These are phyloP conservation scores for Aureobasidium sp. DNA, from an alignment of 2,329 filamentous ascomycete species.

Conservation along the genomic window DNA sequence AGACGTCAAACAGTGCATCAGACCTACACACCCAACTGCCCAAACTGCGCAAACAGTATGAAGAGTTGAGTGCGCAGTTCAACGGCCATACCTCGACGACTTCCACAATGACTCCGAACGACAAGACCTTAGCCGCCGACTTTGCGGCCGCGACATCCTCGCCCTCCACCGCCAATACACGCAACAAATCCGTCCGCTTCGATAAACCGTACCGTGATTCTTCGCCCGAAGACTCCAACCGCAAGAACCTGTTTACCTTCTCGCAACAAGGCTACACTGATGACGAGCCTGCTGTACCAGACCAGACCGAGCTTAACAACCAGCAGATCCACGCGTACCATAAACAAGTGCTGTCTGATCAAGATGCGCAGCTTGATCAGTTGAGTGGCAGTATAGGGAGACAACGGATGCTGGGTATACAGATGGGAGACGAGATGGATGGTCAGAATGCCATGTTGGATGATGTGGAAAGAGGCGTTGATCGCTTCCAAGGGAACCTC, in stretches of 20 bases:
- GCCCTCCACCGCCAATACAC: too few relatives aligned
- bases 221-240: slow-evolving; percentile 37
- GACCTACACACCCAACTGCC: slow-evolving; percentile 47
- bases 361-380: slow-evolving; percentile 86
- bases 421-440: slow-evolving; percentile 93
- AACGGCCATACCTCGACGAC: slow-evolving; percentile 47
- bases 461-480: slow-evolving; percentile 74
- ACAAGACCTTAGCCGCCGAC: slow-evolving; percentile 51
- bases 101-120: slow-evolving; percentile 50
- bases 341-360: slow-evolving; percentile 67
- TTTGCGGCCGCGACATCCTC: slow-evolving; percentile 50
- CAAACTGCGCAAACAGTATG: slow-evolving; percentile 62
- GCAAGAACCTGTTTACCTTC: slow-evolving; percentile 46
- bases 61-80: slow-evolving; percentile 73
- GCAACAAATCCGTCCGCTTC: slow-evolving; percentile 72
- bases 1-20: slow-evolving; percentile 22
- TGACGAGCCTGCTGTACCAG: slow-evolving; percentile 31
- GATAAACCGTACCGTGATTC: slow-evolving; percentile 43
- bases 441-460: slow-evolving; percentile 82
- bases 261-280: slow-evolving; percentile 51
- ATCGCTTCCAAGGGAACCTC: slow-evolving; percentile 68
- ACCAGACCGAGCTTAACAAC: slow-evolving; percentile 59
- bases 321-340: slow-evolving; percentile 83
- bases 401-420: slow-evolving; percentile 86
- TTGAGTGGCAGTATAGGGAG: slow-evolving; percentile 79